A percentile compares a stretch with the other conserved stretches of the same genome.
phyloP scores from a whole-genome alignment of 441 rosid genomes.

The Corymbia citriodora region DNA sequence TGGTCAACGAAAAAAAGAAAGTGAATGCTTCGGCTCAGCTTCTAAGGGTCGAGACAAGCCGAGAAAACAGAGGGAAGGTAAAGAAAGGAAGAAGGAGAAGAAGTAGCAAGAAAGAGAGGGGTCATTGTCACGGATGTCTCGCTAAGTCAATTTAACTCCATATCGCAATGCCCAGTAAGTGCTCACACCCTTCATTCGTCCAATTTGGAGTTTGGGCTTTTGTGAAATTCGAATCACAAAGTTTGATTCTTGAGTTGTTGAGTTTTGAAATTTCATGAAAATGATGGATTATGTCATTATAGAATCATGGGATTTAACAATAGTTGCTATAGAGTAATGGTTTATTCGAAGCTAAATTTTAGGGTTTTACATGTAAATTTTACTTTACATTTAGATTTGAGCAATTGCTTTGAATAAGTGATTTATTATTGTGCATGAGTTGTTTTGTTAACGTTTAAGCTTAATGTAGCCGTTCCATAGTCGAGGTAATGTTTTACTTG shows the following conservation, averaged over 20 bases:
- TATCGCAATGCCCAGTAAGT: neutral
- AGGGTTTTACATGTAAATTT: neutral
- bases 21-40: neutral
- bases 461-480: neutral
- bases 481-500: neutral
- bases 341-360: too few species aligned
- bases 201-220: neutral
- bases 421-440: rapidly evolving
- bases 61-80: neutral
- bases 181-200: neutral
- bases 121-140: neutral
- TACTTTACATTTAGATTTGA: neutral
- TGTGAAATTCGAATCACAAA: too few species aligned
- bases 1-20: neutral
- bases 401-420: rapidly evolving
- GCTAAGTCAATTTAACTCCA: rapidly evolving
- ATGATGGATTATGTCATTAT: rapidly evolving
- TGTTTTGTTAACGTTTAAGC: neutral
- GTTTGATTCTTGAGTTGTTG: too few species aligned
- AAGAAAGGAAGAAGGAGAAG: neutral
- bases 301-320: neutral
- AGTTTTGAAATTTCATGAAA: neutral
- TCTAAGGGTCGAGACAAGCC: neutral
- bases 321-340: too few species aligned
- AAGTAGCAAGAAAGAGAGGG: neutral